Base-by-base conservation (phyloP, 176 grass and related monocot genomes). In the Eragrostis nindensis region DNA sequence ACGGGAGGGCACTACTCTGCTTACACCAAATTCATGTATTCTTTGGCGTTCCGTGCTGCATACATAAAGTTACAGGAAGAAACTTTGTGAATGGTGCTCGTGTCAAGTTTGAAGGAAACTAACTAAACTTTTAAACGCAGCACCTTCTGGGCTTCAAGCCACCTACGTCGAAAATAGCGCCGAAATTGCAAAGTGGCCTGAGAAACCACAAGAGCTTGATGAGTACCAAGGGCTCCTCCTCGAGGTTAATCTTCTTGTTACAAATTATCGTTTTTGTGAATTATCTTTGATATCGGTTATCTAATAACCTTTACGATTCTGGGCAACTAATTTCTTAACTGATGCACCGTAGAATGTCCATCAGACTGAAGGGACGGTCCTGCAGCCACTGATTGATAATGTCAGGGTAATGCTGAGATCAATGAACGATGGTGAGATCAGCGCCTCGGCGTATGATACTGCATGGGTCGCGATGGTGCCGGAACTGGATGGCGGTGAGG, bases 381-480 rank as follows among this genome's bases (percentile, higher is more conserved):
- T 89, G 72, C 77, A 77, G 19, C 65, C 82, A 47, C 71, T 81
- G 36, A 71, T 89, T 36, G 48, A 81, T 17, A 56, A 66, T 11
- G 66, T 85, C 16, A 85, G 71, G 57, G 40, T 46, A 30, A 85
- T 81, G 87, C 82, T 89, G 11, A 21, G 71, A 14, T 84, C 75
- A 8, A 88, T 88, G 75, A 66, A 69, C 11, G 86, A 88, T 0
- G 86, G 86, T 6, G 62, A 79, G 3, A 88, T 84, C 18, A 88
- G 61, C 62, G 6, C 30, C 5, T 91, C 89, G n/a, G 65, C 76
- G 0, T 87, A 91, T 2, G 81, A 91, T 36, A 84, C 85, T 0
- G 81, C 85, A 0, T 91, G 89, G 89, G 89, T 91, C 1, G 82
- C 89, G 7, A 8, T 88, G 32, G 85, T 91, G 56, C 79, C 86